These are phyloP conservation scores for Arabidopsis arenosa DNA, from an alignment of 345 rosid genomes.

Conservation along the genomic window DNA sequence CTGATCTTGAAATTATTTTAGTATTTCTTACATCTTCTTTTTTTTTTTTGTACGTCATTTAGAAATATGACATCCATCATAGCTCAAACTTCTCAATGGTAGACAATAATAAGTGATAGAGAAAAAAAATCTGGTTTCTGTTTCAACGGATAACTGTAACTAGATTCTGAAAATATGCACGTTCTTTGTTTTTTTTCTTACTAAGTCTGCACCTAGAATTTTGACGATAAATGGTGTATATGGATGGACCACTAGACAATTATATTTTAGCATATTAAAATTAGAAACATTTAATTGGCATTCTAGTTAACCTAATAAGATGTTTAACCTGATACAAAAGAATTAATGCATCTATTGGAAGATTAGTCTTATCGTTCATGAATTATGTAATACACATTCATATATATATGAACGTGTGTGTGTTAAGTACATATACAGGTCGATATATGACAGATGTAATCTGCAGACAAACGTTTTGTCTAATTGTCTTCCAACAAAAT, in stretches of 20 bases:
- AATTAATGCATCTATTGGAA: not conserved
- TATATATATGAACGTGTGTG: not conserved
- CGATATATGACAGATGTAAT: conserved; percentile 18
- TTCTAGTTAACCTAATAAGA: not conserved
- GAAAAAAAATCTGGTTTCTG: not conserved
- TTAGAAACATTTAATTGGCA: too few relatives aligned
- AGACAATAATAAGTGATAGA: too few relatives aligned
- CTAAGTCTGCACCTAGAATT: not conserved
- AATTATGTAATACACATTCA: not conserved
- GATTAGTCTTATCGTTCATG: not conserved
- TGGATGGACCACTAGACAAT: not conserved
- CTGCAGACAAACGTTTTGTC: conserved; percentile 28
- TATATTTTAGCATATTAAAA: not conserved
- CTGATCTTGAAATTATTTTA: not conserved
- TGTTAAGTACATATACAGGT: not conserved
- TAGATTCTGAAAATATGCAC: conserved; percentile 9
- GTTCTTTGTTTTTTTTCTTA: not conserved
- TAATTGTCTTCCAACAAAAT: conserved; percentile 9
- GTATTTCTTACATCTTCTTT: not conserved
- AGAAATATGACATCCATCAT: not conserved
- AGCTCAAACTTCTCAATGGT: too few relatives aligned
- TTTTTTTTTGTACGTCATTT: not conserved
- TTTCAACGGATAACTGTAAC: conserved; percentile 4
- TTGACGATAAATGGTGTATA: not conserved
- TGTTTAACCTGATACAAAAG: not conserved